Conservation (phyloP, 768 basidiomycete genomes). For the Termitomyces heimii region DNA sequence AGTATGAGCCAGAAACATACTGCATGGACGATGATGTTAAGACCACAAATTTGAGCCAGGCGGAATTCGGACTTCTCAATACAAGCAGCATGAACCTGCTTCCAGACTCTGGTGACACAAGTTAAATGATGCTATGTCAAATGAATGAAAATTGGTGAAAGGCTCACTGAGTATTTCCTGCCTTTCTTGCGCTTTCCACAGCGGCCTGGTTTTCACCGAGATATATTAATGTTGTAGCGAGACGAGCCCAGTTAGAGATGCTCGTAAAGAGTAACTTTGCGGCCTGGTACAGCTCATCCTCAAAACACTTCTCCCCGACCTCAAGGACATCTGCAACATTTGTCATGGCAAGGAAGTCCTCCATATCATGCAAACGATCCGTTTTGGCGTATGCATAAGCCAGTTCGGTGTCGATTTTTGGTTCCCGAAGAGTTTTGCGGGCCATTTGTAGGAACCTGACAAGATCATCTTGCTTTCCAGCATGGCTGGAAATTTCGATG, state of each 20-base stretch:
- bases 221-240: constrained; percentile 98
- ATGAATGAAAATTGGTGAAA: neutral
- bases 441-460: constrained; percentile 99
- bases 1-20: constrained; percentile 22
- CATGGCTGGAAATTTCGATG: constrained; percentile 91
- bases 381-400: constrained; percentile 98
- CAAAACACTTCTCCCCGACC: constrained; percentile 99
- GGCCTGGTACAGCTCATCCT: constrained; percentile 96
- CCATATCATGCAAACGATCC: constrained; percentile 98
- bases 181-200: constrained; percentile 98
- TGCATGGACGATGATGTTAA: constrained; percentile 95
- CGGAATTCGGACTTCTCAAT: constrained; percentile 98
- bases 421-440: constrained; percentile 92
- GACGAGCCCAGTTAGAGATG: constrained; percentile 97
- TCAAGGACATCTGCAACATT: constrained; percentile 96
- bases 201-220: constrained; percentile 97
- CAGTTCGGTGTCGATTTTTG: constrained; percentile 95
- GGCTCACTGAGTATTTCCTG: constrained; percentile 93
- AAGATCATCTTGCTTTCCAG: constrained; percentile 88
- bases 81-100: constrained; percentile 98
- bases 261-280: constrained; percentile 93
- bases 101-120: constrained; percentile 77
- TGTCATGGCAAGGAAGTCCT: constrained; percentile 97
- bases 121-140: constrained; percentile 1
- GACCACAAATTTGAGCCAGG: constrained; percentile 97